Conservation (phyloP, 1,284 basidiomycete genomes). For the Sporisorium graminicola region DNA sequence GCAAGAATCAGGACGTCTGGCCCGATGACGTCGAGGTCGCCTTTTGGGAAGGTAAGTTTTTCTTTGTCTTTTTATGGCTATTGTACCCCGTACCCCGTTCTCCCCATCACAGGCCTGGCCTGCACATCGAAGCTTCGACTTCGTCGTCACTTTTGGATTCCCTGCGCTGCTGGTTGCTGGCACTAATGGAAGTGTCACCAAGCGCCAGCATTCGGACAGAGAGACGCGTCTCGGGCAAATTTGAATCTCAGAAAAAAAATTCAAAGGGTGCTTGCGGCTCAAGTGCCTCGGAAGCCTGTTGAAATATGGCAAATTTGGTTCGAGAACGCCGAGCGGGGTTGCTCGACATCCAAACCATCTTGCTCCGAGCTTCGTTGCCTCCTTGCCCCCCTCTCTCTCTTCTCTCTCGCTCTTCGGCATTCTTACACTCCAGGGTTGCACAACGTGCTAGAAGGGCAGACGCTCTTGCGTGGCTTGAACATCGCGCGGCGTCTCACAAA, state of each 20-base stretch:
- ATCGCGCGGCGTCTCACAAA: not conserved
- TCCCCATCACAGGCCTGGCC: not conserved
- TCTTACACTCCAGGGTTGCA: not conserved
- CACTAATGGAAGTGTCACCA: slow-evolving; percentile 8
- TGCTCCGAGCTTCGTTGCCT: slow-evolving; percentile 7
- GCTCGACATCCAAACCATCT: slow-evolving; percentile 5
- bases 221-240: slow-evolving; percentile 34
- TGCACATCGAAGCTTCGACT: not conserved
- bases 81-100: not conserved
- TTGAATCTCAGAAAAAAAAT: slow-evolving; percentile 31
- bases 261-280: slow-evolving; percentile 12
- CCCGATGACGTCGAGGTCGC: slow-evolving; percentile 71
- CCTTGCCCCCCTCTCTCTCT: not conserved
- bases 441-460: not conserved
- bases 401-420: not conserved
- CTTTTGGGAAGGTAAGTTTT: slow-evolving; percentile 70
- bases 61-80: not conserved
- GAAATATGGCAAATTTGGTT: slow-evolving; percentile 2
- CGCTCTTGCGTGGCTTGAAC: not conserved
- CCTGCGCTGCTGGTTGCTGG: not conserved
- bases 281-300: no score
- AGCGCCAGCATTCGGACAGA: not conserved
- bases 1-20: slow-evolving; percentile 71
- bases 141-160: no score
- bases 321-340: slow-evolving; percentile 24